phyloP scores from a whole-genome alignment of 352 stramenopile genomes.

The Globisporangium spiculum region DNA sequence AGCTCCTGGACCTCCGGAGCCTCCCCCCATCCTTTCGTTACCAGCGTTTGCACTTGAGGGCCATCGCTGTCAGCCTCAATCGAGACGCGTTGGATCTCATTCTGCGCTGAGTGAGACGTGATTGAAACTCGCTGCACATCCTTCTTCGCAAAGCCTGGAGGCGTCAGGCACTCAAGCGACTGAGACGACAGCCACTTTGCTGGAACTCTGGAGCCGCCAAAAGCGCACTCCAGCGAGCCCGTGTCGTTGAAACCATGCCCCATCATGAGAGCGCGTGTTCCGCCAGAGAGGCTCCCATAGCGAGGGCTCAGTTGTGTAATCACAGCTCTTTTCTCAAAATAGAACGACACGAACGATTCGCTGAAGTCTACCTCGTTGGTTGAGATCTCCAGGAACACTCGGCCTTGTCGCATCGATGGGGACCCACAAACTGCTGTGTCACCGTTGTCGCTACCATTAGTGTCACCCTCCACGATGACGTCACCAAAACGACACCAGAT shows the following conservation, averaged over 20 bases:
- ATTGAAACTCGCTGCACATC: constrained; percentile 25
- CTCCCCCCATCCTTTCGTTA: neutral
- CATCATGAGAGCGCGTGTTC: constrained; percentile 18
- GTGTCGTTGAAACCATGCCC: constrained; percentile 25
- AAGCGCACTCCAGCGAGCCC: constrained; percentile 27
- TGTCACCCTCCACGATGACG: constrained; percentile 21
- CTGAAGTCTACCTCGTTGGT: constrained; percentile 49
- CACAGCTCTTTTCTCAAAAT: constrained; percentile 14
- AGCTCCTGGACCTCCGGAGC: neutral
- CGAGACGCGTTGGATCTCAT: constrained; percentile 38
- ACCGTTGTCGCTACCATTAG: neutral
- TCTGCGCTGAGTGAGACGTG: constrained; percentile 20
- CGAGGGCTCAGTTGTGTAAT: constrained; percentile 12
- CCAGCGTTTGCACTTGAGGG: neutral
- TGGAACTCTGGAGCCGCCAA: constrained; percentile 25
- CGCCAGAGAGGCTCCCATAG: constrained; percentile 10
- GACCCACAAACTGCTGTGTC: constrained; percentile 20
- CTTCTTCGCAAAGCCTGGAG: constrained; percentile 3
- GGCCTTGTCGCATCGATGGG: constrained; percentile 15
- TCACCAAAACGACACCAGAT: constrained; percentile 41
- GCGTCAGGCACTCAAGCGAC: constrained; percentile 31
- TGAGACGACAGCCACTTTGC: constrained; percentile 23
- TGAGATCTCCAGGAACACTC: constrained; percentile 34
- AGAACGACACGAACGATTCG: constrained; percentile 23
- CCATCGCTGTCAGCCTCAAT: constrained; percentile 17